Evolutionary conservation across 768 basidiomycete species (phyloP).

Genomic region (Psilocybe sp.): DNA sequence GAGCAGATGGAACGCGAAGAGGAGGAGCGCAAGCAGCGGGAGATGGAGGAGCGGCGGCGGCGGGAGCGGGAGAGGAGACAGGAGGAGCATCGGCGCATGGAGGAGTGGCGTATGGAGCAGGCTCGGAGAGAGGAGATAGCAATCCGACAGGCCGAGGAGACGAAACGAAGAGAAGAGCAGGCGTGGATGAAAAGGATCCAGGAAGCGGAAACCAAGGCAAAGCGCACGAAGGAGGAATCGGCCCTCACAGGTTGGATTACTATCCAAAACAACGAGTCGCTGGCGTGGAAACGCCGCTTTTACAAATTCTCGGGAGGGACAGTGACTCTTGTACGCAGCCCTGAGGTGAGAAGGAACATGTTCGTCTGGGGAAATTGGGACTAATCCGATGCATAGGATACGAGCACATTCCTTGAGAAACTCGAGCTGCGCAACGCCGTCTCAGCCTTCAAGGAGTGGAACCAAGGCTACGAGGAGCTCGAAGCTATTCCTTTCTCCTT

Average conservation of each 20-base stretch:
- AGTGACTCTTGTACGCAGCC: conserved; percentile 48
- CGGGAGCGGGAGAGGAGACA: conserved; percentile 44
- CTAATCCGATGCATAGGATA: conserved; percentile 30
- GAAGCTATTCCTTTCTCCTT: conserved; percentile 66
- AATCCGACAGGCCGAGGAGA: conserved; percentile 41
- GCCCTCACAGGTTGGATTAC: conserved; percentile 57
- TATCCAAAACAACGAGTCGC: conserved; percentile 49
- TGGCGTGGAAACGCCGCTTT: conserved; percentile 65
- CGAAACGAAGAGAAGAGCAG: conserved; percentile 35
- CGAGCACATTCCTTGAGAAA: conserved; percentile 34
- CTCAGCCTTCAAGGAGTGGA: conserved; percentile 53
- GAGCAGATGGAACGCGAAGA: conserved; percentile 38
- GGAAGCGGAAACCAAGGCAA: conserved; percentile 40
- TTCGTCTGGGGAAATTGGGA: not conserved
- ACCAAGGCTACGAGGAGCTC: conserved; percentile 66
- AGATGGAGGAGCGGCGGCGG: conserved; percentile 47
- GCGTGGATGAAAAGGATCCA: conserved; percentile 47
- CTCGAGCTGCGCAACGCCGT: conserved; percentile 47
- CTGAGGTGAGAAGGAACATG: conserved; percentile 36
- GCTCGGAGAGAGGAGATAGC: conserved; percentile 41
- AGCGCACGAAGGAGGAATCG: conserved; percentile 31
- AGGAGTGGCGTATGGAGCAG: conserved; percentile 52
- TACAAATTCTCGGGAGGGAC: conserved; percentile 50
- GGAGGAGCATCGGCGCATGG: conserved; percentile 48
- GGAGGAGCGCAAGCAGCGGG: conserved; percentile 41